phyloP scores from a whole-genome alignment of 345 rosid species.

The Syzygium aromaticum region DNA sequence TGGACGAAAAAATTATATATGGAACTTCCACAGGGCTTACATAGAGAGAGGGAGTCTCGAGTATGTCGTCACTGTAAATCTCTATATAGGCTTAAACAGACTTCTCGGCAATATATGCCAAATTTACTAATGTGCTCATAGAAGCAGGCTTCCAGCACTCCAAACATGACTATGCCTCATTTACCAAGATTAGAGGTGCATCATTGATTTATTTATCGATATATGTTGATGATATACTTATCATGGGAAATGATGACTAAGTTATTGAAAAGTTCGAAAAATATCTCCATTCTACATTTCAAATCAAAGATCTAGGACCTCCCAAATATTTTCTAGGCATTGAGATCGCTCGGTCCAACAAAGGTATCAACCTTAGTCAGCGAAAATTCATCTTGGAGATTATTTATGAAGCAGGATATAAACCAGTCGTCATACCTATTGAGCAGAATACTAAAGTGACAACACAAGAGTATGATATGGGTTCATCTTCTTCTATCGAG shows the following conservation, averaged over 20 bases:
- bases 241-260: neutral
- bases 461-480: neutral
- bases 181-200: fast-evolving
- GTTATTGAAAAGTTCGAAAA: no score
- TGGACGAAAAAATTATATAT: neutral
- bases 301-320: no score
- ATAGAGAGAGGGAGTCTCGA: neutral
- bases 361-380: no score
- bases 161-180: neutral
- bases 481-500: neutral
- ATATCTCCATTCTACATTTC: neutral
- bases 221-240: neutral
- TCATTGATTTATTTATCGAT: no score
- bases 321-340: neutral
- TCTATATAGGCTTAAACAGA: fast-evolving
- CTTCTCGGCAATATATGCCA: neutral
- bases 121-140: no score
- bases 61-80: neutral
- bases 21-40: neutral
- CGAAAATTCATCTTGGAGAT: no score
- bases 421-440: no score
- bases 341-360: fast-evolving
- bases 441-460: no score
- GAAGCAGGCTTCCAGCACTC: neutral
- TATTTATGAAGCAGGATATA: no score